These are phyloP conservation scores for Begonia loranthoides DNA, from an alignment of 306 rosid genomes.

Conservation along the genomic window DNA sequence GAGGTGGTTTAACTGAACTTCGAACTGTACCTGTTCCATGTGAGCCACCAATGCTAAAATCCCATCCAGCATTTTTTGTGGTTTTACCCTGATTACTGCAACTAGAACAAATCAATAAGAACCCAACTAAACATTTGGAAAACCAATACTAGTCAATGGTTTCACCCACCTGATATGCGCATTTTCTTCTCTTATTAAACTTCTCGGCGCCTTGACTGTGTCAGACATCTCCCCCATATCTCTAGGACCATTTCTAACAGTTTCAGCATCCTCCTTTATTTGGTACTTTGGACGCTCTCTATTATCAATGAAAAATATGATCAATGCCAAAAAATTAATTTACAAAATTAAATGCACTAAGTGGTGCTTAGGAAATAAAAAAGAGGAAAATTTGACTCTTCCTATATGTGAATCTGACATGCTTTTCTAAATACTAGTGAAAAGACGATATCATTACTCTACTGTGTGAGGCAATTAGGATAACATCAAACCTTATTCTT, in stretches of 20 bases:
- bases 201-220: slow-evolving; percentile 58
- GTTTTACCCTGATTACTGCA: slow-evolving; percentile 74
- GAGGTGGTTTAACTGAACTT: slow-evolving; percentile 78
- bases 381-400: no score
- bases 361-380: not conserved
- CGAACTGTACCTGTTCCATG: slow-evolving; percentile 77
- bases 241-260: slow-evolving; percentile 40
- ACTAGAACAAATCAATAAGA: slow-evolving; percentile 15
- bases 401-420: no score
- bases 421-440: no score
- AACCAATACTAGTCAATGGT: slow-evolving; percentile 6
- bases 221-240: slow-evolving; percentile 48
- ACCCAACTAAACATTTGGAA: slow-evolving; percentile 15
- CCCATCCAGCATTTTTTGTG: slow-evolving; percentile 83
- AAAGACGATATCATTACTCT: no score
- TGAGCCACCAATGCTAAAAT: slow-evolving; percentile 79
- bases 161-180: slow-evolving; percentile 52
- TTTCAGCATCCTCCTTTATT: slow-evolving; percentile 50
- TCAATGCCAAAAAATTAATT: slow-evolving; percentile 2
- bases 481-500: slow-evolving; percentile 65
- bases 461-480: slow-evolving; percentile 2
- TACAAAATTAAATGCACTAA: not conserved
- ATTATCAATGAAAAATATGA: slow-evolving; percentile 21
- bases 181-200: slow-evolving; percentile 45
- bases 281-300: slow-evolving; percentile 91